Base-by-base conservation (phyloP, 2,329 filamentous ascomycete genomes). In the Alternaria hordeiaustralica region DNA sequence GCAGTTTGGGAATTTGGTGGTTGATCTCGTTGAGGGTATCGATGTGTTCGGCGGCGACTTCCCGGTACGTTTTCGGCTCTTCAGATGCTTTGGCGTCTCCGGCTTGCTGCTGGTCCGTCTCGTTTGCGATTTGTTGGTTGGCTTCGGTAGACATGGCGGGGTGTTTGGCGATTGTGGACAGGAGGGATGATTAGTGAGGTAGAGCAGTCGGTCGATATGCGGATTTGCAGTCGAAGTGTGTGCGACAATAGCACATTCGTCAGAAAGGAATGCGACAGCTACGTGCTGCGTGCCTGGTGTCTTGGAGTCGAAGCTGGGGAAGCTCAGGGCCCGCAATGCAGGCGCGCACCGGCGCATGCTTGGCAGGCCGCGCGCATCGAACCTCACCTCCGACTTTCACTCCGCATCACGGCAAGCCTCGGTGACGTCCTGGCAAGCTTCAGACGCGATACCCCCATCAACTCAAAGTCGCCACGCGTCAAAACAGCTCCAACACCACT, bases 1-100 rank as follows among this genome's bases (percentile, higher is more conserved):
- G 91, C 44, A 90, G 65, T 51, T 70, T 67, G 41, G 74, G 75
- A 20, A 77, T 63, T 59, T 72, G 70, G 53, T 64, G 66, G 57
- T 75, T 75, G 50, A 78, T 71, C 46, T 69, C 66, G 58, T 67
- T 75, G 45, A 79, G 72, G 10, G 68, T 71, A 56, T 72, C 73
- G 63, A 80, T 80, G 58, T 78, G 75, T 25, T 71, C 61, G 18
- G 76, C 73, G 28, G 76, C 75, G 55, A 71, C 72, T 43, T 76
- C 68, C 61, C 69, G 70, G 64, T 79, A 79, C 28, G 70, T 73
- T 43, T 73, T 65, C 36, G 66, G 58, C 56, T 67, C 55, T 56
- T 62, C 59, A 30, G 55, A 47, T 55, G 55, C 25, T 51, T 45
- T 61, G 10, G 25, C 21, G 33, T 20, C 47, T 9, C 41, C 51